These are phyloP conservation scores for Cladosporium sphaerospermum DNA, from an alignment of 2,329 filamentous ascomycete genomes.

Conservation along the genomic window DNA sequence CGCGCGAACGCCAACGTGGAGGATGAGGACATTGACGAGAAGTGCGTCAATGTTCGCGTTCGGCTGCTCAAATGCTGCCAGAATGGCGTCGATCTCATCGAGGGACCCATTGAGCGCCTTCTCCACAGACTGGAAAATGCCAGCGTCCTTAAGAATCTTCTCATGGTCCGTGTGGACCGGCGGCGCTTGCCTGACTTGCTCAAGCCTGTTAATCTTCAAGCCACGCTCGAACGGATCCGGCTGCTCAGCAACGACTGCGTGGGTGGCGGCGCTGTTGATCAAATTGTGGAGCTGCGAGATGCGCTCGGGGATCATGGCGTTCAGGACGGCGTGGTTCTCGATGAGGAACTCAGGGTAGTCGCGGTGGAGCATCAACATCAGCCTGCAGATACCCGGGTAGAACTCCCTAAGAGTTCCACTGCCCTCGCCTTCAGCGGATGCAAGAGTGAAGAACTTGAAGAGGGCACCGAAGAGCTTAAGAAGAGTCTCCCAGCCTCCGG, in stretches of 20 bases:
- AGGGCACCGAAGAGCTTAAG: slow-evolving; percentile 51
- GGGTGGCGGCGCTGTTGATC: slow-evolving; percentile 73
- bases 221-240: slow-evolving; percentile 67
- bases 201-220: slow-evolving; percentile 68
- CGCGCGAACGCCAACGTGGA: slow-evolving; percentile 72
- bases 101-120: slow-evolving; percentile 48
- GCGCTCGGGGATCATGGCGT: slow-evolving; percentile 72
- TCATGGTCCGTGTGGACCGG: slow-evolving; percentile 58
- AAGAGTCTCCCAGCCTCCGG: slow-evolving; percentile 66
- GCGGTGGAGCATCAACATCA: slow-evolving; percentile 80
- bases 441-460: slow-evolving; percentile 54
- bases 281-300: slow-evolving; percentile 85
- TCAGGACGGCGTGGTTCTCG: slow-evolving; percentile 77
- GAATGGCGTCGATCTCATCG: slow-evolving; percentile 69
- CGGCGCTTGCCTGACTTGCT: slow-evolving; percentile 66
- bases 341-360: slow-evolving; percentile 92
- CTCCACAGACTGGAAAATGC: slow-evolving; percentile 51
- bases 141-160: slow-evolving; percentile 43
- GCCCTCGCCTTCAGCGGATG: slow-evolving; percentile 71
- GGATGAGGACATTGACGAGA: slow-evolving; percentile 74
- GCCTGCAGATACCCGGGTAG: slow-evolving; percentile 75
- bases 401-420: slow-evolving; percentile 77
- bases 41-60: slow-evolving; percentile 38
- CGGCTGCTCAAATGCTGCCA: slow-evolving; percentile 61
- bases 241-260: slow-evolving; percentile 58